Evolutionary conservation across 148 eudicot species (phyloP).

Genomic region (Chenopodium formosanum): DNA sequence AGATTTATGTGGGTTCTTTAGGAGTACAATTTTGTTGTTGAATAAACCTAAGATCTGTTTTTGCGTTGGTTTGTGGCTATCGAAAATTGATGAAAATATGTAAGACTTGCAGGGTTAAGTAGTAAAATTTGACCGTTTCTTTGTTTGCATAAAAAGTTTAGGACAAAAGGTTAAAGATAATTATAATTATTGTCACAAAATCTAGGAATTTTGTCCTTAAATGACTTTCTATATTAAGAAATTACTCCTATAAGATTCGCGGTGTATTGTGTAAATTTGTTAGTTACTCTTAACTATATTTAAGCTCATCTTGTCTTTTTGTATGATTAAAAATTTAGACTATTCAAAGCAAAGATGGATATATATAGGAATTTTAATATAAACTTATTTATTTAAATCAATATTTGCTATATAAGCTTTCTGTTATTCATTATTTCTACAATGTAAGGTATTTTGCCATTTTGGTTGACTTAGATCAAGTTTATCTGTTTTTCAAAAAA

Average conservation of each 20-base stretch:
- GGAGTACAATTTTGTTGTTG: not conserved
- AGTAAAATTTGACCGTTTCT: slow-evolving; percentile 2
- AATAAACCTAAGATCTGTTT: not conserved
- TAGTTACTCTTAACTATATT: not conserved
- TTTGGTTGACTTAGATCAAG: no score
- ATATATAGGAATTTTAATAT: not conserved
- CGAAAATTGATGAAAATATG: not conserved
- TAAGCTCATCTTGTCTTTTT: not conserved
- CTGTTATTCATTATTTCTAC: no score
- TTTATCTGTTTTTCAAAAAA: no score
- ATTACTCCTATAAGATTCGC: not conserved
- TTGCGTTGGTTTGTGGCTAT: not conserved
- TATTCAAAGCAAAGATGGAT: not conserved
- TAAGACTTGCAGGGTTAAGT: not conserved
- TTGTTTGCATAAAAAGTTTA: not conserved
- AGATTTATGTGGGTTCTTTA: not conserved
- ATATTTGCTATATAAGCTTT: no score
- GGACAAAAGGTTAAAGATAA: not conserved
- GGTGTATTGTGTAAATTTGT: not conserved
- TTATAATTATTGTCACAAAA: not conserved
- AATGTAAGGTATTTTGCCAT: no score
- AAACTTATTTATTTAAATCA: no score
- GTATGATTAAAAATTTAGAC: not conserved
- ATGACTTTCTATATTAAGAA: not conserved
- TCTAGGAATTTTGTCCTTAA: not conserved